These are phyloP conservation scores for Diddensiella santjacobensis DNA, from an alignment of 805 yeast species.

Conservation along the genomic window DNA sequence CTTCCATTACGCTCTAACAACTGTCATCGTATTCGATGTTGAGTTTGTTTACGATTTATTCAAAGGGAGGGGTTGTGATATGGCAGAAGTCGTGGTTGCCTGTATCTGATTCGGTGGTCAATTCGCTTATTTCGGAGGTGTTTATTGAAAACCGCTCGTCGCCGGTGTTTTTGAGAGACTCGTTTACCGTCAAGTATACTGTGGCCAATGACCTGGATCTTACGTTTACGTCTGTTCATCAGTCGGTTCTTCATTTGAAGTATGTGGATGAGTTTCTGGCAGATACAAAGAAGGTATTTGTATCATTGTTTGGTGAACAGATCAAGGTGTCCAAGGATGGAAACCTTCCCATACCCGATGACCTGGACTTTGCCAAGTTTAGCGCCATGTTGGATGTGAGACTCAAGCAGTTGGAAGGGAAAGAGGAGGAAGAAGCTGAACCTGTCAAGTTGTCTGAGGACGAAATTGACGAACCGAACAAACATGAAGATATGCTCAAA, in stretches of 20 bases:
- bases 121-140: slow-evolving; percentile 46
- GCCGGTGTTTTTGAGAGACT: slow-evolving; percentile 34
- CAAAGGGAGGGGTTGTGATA: slow-evolving; percentile 50
- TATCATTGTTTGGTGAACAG: slow-evolving; percentile 26
- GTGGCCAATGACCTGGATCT: slow-evolving; percentile 42
- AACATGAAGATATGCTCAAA: background rate
- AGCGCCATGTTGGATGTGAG: slow-evolving; percentile 32
- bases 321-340: slow-evolving; percentile 8
- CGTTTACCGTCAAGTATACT: slow-evolving; percentile 45
- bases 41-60: slow-evolving; percentile 37
- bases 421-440: slow-evolving; percentile 5
- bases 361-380: slow-evolving; percentile 23
- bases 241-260: slow-evolving; percentile 33
- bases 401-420: slow-evolving; percentile 26
- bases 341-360: slow-evolving; percentile 16
- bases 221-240: slow-evolving; percentile 37
- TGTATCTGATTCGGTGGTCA: slow-evolving; percentile 41
- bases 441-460: background rate
- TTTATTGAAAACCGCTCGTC: slow-evolving; percentile 39
- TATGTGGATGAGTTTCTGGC: slow-evolving; percentile 33
- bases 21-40: too few relatives aligned
- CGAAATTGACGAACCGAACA: background rate
- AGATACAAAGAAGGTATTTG: slow-evolving; percentile 33
- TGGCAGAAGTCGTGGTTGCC: slow-evolving; percentile 44
- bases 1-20: too few relatives aligned